A percentile compares a stretch with the other conserved stretches of the same genome.
These are phyloP conservation scores for Penicillium mononematosum DNA, from an alignment of 495 filamentous ascomycete species.

Conservation along the genomic window DNA sequence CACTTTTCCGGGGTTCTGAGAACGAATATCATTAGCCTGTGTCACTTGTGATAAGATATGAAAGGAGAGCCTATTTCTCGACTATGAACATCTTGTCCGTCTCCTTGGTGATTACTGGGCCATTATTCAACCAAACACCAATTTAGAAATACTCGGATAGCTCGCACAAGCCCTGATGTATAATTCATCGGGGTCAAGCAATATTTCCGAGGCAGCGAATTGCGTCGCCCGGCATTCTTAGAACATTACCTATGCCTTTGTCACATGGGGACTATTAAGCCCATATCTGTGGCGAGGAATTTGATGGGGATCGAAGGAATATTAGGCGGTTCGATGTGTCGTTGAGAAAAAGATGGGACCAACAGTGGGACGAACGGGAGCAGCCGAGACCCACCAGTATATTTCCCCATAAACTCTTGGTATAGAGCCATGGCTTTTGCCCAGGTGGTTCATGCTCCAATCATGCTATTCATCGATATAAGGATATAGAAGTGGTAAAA, in stretches of 20 bases:
- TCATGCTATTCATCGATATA: too few species aligned
- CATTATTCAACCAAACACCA: too few species aligned
- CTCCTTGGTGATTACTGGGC: too few species aligned
- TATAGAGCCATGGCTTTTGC: neutral
- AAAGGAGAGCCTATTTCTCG: too few species aligned
- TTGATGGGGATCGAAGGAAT: neutral
- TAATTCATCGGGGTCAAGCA: slow-evolving; percentile 1
- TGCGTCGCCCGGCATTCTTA: neutral
- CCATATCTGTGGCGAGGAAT: neutral
- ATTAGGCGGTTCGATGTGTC: neutral
- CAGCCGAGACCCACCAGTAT: slow-evolving; percentile 2
- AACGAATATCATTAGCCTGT: too few species aligned
- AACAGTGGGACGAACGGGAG: neutral
- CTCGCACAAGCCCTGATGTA: too few species aligned
- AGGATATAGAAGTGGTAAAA: too few species aligned
- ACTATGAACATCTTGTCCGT: too few species aligned
- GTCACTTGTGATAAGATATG: too few species aligned
- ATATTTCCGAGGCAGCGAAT: neutral
- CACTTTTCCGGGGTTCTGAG: too few species aligned
- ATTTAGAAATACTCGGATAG: too few species aligned
- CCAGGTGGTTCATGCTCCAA: neutral
- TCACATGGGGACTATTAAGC: neutral
- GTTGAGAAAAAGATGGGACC: neutral
- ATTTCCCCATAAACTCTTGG: neutral
- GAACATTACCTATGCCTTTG: neutral